phyloP scores from a whole-genome alignment of 352 stramenopile species.

The Saprolegnia parasitica region DNA sequence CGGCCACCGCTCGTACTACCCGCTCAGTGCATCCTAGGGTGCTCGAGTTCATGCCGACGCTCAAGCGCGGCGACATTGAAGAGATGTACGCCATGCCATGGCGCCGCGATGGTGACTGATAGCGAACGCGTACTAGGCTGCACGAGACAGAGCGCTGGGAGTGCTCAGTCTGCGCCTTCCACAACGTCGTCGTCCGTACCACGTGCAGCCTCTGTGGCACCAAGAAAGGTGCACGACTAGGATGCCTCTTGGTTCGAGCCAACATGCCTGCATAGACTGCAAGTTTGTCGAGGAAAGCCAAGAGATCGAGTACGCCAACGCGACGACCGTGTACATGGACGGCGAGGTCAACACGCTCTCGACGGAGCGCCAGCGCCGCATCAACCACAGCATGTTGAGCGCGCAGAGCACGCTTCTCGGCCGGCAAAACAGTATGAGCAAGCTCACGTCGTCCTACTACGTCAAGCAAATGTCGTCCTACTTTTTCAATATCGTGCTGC shows the following conservation, averaged over 20 bases:
- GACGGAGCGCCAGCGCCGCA: background rate
- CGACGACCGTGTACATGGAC: slow-evolving; percentile 4
- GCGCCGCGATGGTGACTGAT: background rate
- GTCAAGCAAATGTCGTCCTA: slow-evolving; percentile 10
- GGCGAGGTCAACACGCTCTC: background rate
- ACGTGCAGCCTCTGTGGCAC: slow-evolving; percentile 24
- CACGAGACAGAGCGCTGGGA: slow-evolving; percentile 16
- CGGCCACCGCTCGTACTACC: background rate
- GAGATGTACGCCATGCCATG: slow-evolving; percentile 5
- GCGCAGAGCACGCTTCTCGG: background rate
- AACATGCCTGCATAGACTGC: background rate
- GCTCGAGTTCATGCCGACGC: slow-evolving; percentile 22
- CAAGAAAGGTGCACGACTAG: slow-evolving; percentile 10
- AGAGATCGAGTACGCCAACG: slow-evolving; percentile 7
- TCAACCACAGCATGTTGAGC: background rate
- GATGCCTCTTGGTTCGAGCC: background rate
- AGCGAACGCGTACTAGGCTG: background rate
- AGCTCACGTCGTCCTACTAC: slow-evolving; percentile 23
- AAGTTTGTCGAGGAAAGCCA: slow-evolving; percentile 15
- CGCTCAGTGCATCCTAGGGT: slow-evolving; percentile 29
- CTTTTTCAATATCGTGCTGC: slow-evolving; percentile 24
- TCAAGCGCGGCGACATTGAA: slow-evolving; percentile 26
- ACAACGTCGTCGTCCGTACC: slow-evolving; percentile 8
- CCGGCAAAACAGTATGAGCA: slow-evolving; percentile 3
- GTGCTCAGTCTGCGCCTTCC: slow-evolving; percentile 24